A percentile compares a stretch with the other conserved stretches of the same genome.
Conservation (phyloP, 257 asterid species). For the Mitragyna speciosa region DNA sequence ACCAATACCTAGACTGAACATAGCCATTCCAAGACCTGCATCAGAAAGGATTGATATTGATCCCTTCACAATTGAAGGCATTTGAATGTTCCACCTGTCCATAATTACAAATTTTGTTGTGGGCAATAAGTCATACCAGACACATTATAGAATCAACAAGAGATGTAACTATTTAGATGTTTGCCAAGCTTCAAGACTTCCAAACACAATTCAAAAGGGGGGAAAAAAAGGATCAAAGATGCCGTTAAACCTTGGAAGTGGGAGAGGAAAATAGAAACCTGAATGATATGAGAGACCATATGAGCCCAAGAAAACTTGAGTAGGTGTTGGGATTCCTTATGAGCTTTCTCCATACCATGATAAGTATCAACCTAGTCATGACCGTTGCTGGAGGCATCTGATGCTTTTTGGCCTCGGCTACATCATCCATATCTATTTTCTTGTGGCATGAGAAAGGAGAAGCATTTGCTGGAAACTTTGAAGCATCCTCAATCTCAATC, state of each 20-base stretch:
- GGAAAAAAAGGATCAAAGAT: no score
- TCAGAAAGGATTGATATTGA: constrained; percentile 90
- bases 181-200: not conserved
- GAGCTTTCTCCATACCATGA: constrained; percentile 95
- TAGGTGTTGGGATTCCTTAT: constrained; percentile 95
- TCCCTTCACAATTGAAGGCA: constrained; percentile 82
- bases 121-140: not conserved
- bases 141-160: not conserved
- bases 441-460: constrained; percentile 65
- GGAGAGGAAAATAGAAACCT: constrained; percentile 38
- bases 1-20: constrained; percentile 77
- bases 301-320: constrained; percentile 76
- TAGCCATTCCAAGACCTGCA: constrained; percentile 98
- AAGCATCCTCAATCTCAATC: constrained; percentile 55
- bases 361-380: constrained; percentile 84
- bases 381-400: constrained; percentile 97
- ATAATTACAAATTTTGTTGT: not conserved
- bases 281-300: constrained; percentile 86
- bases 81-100: constrained; percentile 78
- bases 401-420: constrained; percentile 45
- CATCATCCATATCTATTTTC: constrained; percentile 55
- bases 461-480: constrained; percentile 38
- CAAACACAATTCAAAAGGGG: not conserved
- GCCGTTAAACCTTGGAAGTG: no score
- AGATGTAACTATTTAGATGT: not conserved